Conservation (phyloP, 2,329 filamentous ascomycete genomes). For the Ophiostoma piceae region DNA sequence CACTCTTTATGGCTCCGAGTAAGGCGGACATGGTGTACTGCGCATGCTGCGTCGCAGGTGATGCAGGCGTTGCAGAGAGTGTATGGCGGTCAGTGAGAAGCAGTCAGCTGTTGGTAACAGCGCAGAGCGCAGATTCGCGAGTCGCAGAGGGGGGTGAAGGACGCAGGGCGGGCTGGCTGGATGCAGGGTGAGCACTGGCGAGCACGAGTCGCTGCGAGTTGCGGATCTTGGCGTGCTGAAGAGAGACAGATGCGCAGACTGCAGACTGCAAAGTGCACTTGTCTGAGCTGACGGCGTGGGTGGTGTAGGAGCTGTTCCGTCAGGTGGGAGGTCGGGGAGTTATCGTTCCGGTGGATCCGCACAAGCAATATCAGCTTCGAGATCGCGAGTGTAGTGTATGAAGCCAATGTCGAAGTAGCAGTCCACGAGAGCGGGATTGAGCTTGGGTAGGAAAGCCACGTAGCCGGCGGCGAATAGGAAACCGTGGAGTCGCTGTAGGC, state of each 20-base stretch:
- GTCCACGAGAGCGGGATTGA: background rate
- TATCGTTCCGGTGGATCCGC: conserved; percentile 14
- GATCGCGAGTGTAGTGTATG: background rate
- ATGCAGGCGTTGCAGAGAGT: background rate
- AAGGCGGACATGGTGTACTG: conserved; percentile 25
- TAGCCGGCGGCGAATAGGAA: background rate
- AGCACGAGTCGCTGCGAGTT: background rate
- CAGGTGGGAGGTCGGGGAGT: background rate
- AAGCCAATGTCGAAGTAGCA: background rate
- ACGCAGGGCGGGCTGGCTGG: background rate
- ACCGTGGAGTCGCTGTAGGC: background rate
- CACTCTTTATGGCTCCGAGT: conserved; percentile 25
- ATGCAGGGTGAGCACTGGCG: background rate
- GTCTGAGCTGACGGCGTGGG: background rate
- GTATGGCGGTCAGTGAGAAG: background rate
- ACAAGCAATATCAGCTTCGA: background rate
- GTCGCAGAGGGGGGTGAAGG: background rate
- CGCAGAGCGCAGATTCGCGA: conserved; percentile 3
- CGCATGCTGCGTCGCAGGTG: conserved; percentile 6
- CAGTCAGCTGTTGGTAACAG: background rate
- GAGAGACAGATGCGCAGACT: background rate
- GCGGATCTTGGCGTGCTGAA: background rate
- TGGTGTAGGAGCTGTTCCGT: background rate
- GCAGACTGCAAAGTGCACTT: background rate
- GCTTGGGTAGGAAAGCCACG: background rate